These are phyloP conservation scores for Penicillium ucsense DNA, from an alignment of 495 filamentous ascomycete species.

Conservation along the genomic window DNA sequence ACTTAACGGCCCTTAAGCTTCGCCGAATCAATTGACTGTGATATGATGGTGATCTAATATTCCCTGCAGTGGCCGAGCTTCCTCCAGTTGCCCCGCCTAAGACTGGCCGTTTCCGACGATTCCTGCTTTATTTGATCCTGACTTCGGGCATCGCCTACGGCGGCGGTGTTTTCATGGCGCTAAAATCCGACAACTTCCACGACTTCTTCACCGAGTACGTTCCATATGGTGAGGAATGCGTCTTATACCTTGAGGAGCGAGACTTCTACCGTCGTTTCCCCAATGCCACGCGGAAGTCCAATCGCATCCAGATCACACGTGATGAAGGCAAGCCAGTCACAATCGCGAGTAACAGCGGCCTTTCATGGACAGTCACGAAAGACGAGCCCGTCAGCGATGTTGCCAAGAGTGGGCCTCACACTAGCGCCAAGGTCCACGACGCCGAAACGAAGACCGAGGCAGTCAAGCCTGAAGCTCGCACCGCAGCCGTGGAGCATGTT, in stretches of 20 bases:
- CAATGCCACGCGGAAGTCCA: constrained; percentile 46
- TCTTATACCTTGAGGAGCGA: constrained; percentile 94
- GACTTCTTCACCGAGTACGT: constrained; percentile 98
- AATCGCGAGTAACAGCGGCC: constrained; percentile 75
- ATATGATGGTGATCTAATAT: constrained; percentile 6
- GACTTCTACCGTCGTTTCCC: constrained; percentile 91
- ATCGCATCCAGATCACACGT: constrained; percentile 34
- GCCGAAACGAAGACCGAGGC: constrained; percentile 23
- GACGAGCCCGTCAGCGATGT: constrained; percentile 33
- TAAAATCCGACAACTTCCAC: constrained; percentile 94
- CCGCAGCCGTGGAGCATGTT: constrained; percentile 27
- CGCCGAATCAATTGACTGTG: background rate
- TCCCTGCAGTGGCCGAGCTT: constrained; percentile 16
- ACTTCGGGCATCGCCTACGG: constrained; percentile 70
- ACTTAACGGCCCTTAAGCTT: too few species aligned
- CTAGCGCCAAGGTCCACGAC: constrained; percentile 30
- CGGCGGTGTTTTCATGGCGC: constrained; percentile 81
- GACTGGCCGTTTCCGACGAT: constrained; percentile 66
- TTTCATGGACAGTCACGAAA: constrained; percentile 70
- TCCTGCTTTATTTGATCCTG: constrained; percentile 61
- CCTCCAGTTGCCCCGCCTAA: constrained; percentile 47
- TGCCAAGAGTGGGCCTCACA: constrained; percentile 38
- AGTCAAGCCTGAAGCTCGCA: constrained; percentile 28
- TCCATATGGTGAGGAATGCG: constrained; percentile 87
- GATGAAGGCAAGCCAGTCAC: constrained; percentile 65